Evolutionary conservation across 169 alveolate genomes (phyloP).

Genomic region (Plasmodium relictum): DNA sequence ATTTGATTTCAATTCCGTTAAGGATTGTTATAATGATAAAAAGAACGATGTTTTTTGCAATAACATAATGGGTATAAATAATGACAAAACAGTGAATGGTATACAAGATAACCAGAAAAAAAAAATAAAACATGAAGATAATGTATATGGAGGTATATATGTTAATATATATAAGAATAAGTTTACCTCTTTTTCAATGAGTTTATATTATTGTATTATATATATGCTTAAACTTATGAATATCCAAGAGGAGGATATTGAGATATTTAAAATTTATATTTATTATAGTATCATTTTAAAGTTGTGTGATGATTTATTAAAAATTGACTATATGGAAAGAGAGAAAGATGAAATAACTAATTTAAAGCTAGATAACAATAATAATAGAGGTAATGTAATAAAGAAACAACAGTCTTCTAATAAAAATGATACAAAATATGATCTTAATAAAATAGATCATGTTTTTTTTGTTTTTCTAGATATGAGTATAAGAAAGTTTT

Average conservation of each 20-base stretch:
- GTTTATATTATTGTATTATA: conserved; percentile 67
- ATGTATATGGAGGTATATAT: conserved; percentile 71
- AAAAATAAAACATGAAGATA: conserved; percentile 12
- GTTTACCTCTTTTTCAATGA: conserved; percentile 71
- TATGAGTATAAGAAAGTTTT: conserved; percentile 72
- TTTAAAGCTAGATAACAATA: not conserved
- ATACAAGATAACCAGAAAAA: conserved; percentile 2
- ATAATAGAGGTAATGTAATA: not conserved
- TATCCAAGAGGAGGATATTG: conserved; percentile 69
- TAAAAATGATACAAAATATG: conserved; percentile 2
- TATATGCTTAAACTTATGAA: conserved; percentile 56
- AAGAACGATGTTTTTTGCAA: not conserved
- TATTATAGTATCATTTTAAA: conserved; percentile 72
- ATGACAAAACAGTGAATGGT: conserved; percentile 3
- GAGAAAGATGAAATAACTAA: not conserved
- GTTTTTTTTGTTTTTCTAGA: conserved; percentile 60
- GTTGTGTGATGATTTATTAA: conserved; percentile 56
- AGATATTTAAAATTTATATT: conserved; percentile 63
- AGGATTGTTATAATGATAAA: not conserved
- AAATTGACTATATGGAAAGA: conserved; percentile 12
- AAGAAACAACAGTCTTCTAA: not conserved
- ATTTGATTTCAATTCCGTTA: not conserved
- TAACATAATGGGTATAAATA: not conserved
- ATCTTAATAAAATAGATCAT: conserved; percentile 24
- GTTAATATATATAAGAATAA: conserved; percentile 64